Percentiles rank a stretch among this genome's conserved stretches.
Conservation (phyloP, 2,329 filamentous ascomycete genomes). For the Claviceps pazoutovae region DNA sequence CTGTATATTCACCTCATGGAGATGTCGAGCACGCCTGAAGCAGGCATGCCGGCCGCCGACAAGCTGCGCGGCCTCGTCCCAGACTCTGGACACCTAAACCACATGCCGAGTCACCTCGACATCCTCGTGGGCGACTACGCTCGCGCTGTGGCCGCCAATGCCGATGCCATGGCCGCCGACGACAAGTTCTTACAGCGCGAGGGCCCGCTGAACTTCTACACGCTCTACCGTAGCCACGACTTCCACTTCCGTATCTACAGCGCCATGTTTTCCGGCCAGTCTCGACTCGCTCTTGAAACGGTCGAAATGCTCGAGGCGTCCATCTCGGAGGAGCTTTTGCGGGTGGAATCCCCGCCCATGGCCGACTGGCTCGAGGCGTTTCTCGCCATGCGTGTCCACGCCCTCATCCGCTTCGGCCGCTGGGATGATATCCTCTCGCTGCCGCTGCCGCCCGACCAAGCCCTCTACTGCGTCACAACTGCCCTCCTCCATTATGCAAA, state of each 20-base stretch:
- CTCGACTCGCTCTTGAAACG: constrained; percentile 45
- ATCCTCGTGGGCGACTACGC: constrained; percentile 59
- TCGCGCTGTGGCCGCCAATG: constrained; percentile 51
- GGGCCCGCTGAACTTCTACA: constrained; percentile 59
- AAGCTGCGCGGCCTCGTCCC: constrained; percentile 50
- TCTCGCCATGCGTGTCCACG: constrained; percentile 52
- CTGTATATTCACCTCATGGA: constrained; percentile 69
- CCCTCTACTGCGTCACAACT: constrained; percentile 55
- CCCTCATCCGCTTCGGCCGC: constrained; percentile 56
- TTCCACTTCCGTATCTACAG: constrained; percentile 65
- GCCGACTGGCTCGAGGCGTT: constrained; percentile 68
- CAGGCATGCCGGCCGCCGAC: constrained; percentile 46
- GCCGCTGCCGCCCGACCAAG: constrained; percentile 38
- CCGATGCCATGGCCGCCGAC: constrained; percentile 52
- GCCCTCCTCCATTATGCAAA: constrained; percentile 56
- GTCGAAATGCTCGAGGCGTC: constrained; percentile 43
- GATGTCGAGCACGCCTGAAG: constrained; percentile 55
- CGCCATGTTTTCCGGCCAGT: constrained; percentile 63
- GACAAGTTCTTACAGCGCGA: constrained; percentile 46
- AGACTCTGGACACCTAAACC: constrained; percentile 55
- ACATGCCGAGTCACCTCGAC: constrained; percentile 70
- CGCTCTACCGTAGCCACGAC: constrained; percentile 60
- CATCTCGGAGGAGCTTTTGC: constrained; percentile 49
- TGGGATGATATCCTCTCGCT: constrained; percentile 54
- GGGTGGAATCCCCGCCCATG: constrained; percentile 55